Base-by-base conservation (phyloP, 805 yeast genomes). In the Schwanniomyces pseudopolymorphus region DNA sequence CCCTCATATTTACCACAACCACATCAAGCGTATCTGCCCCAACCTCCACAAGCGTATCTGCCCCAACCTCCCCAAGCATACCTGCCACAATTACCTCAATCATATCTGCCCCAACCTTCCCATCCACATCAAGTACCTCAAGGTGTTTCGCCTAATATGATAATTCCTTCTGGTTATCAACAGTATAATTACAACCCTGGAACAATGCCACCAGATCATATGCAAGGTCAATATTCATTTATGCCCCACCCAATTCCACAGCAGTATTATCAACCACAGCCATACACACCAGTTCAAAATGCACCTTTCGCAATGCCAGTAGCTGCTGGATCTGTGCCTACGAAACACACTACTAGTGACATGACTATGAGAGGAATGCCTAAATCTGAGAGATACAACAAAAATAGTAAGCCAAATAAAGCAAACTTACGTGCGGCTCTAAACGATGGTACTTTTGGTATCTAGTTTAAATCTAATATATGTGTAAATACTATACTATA, bases 361-460 rank as follows among this genome's bases (percentile, higher is more conserved):
- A 49, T 66, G 40, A 69, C 82, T 3, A 64, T 80, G 58, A 67
- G 64, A 53, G 64, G 66, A 31, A 69, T 79, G 67, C 87, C 86
- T 4, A 53, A 73, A 5, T 69, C 75, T 4, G 66, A 57, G 19
- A 64, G 57, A 44, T 48, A 36, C 44, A 55, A 65, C 43, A 74
- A 74, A 57, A 80, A 71, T 56, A 61, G 67, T 43, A 67, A 60
- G 20, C 63, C 70, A 28, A 79, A 79, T 54, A 81, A 83, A 55
- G 84, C 80, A 36, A 72, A 76, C 44, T 70, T 86, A 39, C 74
- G 89, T 54, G 77, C 81, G 43, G 87, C 88, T 1, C 74, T 86
- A 41, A 78, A 79, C 56, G 81, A 79, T 46, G 87, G 86, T 25
- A 76, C 76, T 45, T 86, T 85, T 66, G 92, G 92, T 39, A 84